Base-by-base conservation (phyloP, 306 rosid genomes). In the Fragaria iinumae region DNA sequence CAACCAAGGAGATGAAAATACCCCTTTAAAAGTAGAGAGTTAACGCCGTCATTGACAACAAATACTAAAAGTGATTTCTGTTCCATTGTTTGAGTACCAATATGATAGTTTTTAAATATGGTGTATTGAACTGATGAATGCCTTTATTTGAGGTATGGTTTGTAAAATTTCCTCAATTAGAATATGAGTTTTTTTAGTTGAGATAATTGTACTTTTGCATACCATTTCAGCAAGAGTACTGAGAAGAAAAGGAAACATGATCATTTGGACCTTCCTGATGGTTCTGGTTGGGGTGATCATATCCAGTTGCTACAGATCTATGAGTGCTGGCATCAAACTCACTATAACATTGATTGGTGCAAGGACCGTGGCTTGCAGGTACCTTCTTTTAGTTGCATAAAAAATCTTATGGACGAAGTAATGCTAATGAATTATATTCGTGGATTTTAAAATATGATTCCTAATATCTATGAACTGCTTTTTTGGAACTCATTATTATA, bases 231-330 rank as follows among this genome's bases (percentile, higher is more conserved):
- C 83, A 88, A 88, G 77, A 86, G 71, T 81, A 62, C 79, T 34
- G 97, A 92, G 70, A 95, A 88, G 84, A 95, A 90, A 88, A 90
- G 97, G 90, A 95, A 95, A 76, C 89, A 81, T 25, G 66, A 80
- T 41, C 64, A 75, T 59, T 36, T 82, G 80, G 88, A 84, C 77
- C 93, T 92, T 87, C 97, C 97, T 80, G 97, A 90, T 89, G 97
- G 97, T 70, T 89, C 85, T 80, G 98, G 98, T 75, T 89, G 86
- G 88, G 98, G 97, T 77, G 98, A 95, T 79, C 97, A 95, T 77
- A 90, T 95, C 79, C 97, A 92, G 50, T 89, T 92, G 85, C 87
- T 95, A 64, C 97, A 95, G 82, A 92, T 90, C 83, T 95, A 57
- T 77, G 96, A 95, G 59, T 77, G 84, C 16, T 92, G 97, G 97